These are phyloP conservation scores for Aureobasidium sp. DNA, from an alignment of 2,329 filamentous ascomycete species.

Conservation along the genomic window DNA sequence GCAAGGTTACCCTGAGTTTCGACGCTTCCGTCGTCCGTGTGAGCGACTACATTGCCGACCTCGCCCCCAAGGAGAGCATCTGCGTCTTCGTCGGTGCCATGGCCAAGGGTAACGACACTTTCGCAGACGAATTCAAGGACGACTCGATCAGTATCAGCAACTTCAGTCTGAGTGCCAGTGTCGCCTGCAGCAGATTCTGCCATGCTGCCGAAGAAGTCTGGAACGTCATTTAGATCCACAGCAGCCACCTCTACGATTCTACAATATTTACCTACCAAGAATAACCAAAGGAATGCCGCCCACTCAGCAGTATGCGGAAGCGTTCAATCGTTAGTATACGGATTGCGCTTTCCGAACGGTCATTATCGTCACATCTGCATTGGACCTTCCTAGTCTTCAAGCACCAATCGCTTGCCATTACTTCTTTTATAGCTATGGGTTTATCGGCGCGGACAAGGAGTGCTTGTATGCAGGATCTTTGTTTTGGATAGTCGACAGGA, in stretches of 20 bases:
- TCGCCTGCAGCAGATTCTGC: slow-evolving; percentile 99
- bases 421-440: background rate
- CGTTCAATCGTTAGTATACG: background rate
- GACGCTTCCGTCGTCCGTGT: slow-evolving; percentile 81
- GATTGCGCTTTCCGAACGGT: background rate
- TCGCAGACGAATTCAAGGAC: slow-evolving; percentile 88
- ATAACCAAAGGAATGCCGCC: background rate
- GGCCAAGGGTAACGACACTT: slow-evolving; percentile 93
- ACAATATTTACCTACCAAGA: background rate
- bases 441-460: background rate
- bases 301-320: background rate
- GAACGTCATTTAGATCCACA: slow-evolving; percentile 67
- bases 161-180: slow-evolving; percentile 92
- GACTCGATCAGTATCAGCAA: slow-evolving; percentile 98
- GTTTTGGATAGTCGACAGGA: background rate
- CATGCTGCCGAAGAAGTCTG: slow-evolving; percentile 95
- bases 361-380: background rate
- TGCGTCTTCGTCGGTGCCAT: slow-evolving; percentile 98
- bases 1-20: slow-evolving; percentile 94
- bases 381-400: background rate
- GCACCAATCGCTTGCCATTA: background rate
- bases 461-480: background rate
- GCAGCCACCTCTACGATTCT: background rate
- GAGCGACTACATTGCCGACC: slow-evolving; percentile 74
- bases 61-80: slow-evolving; percentile 79